Evolutionary conservation across 495 filamentous ascomycete genomes (phyloP), one percentile per base, ranked within the genome.

Genomic region (Extremus antarcticus): DNA sequence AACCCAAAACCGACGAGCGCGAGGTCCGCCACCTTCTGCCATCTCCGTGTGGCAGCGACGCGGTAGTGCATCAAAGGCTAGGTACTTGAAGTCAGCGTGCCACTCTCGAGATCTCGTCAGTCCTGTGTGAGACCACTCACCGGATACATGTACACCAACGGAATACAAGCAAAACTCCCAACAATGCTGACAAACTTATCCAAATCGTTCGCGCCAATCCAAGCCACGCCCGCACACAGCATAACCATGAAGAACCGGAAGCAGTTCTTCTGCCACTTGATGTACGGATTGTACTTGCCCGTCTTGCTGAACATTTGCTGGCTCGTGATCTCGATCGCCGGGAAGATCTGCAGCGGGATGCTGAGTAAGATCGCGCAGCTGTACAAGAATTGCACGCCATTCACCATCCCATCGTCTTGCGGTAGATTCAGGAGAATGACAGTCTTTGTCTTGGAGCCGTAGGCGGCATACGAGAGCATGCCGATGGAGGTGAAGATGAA

Each of bases 221-320:
- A 97, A 0, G 90, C 90, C 58, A 96, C 83, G 40, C 86, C 63
- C 2, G 90, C 86, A 64, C 90, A 96, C 29, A 90, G 64, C 59
- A 86, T 77, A 51, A 97, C 92, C 40, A 95, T 78, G 63, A 90
- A 81, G 72, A 96, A 97, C 32, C 92, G 85, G 74, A 92, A 97
- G 51, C 82, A 73, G 61, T 98, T 98, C 81, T 98, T 98, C 76
- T 94, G 84, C 91, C 91, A 96, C 72, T 98, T 98, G 74, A 97
- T 94, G 51, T 81, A 85, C 0, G 86, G 86, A 68, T 96, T 95
- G 67, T 94, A 89, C 69, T 98, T 98, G 51, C 92, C 92, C 53
- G 88, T 95, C 65, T 84, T 80, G 22, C 78, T 55, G 71, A 88
- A 87, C 2, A 88, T 70, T 59, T 81, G 81, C 53, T 83, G 83